Percentiles rank a stretch among this genome's conserved stretches.
Conservation (phyloP, 2,329 filamentous ascomycete genomes). For the Xylariaceae sp. region DNA sequence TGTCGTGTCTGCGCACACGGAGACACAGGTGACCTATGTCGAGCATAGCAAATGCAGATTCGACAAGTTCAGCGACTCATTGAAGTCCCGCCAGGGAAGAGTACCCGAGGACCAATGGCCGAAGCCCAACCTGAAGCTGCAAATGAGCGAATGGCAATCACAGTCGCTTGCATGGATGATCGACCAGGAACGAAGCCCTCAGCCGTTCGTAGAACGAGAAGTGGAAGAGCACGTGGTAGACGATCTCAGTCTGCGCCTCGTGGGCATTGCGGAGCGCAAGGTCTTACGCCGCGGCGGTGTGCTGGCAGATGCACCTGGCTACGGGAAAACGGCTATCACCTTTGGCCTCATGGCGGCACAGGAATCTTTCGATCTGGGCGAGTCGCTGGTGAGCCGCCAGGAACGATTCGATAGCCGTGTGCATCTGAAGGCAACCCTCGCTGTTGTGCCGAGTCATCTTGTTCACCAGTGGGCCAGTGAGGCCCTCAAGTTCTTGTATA, state of each 20-base stretch:
- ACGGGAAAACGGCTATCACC: slow-evolving; percentile 35
- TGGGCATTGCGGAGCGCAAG: slow-evolving; percentile 22
- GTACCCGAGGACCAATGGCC: no score
- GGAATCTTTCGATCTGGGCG: slow-evolving; percentile 10
- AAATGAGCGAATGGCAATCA: slow-evolving; percentile 16
- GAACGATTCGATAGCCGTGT: slow-evolving; percentile 8
- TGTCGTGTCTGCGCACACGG: no score
- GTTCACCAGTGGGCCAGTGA: slow-evolving; percentile 32
- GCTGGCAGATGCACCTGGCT: slow-evolving; percentile 36
- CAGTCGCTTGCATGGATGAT: slow-evolving; percentile 27
- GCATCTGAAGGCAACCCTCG: slow-evolving; percentile 29
- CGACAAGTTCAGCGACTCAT: no score
- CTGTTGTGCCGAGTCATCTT: slow-evolving; percentile 33
- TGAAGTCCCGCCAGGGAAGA: no score
- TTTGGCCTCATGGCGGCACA: slow-evolving; percentile 29
- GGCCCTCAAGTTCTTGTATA: slow-evolving; percentile 24
- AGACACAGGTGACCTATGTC: no score
- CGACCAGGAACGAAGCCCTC: slow-evolving; percentile 12
- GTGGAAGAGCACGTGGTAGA: slow-evolving; percentile 29
- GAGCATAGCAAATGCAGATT: no score
- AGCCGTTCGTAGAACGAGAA: slow-evolving; percentile 28
- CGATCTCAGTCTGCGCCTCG: slow-evolving; percentile 26
- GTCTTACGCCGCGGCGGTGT: slow-evolving; percentile 29
- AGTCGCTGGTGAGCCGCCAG: slow-evolving; percentile 13
- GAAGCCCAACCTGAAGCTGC: no score